Evolutionary conservation across 2,329 filamentous ascomycete species (phyloP).

Genomic region (Sphaceloma murrayae): DNA sequence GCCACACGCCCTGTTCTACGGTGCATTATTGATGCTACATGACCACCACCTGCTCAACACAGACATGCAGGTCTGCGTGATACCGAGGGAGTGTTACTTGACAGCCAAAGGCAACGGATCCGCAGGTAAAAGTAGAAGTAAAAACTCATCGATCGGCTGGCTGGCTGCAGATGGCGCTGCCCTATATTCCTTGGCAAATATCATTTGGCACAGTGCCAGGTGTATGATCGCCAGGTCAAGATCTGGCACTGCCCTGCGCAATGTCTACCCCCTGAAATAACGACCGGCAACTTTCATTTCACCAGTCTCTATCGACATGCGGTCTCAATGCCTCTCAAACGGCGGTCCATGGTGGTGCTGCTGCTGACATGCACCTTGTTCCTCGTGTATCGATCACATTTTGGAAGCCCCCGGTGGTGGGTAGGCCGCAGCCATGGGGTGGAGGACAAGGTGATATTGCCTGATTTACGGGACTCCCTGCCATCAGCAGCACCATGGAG

Average conservation of each 20-base stretch:
- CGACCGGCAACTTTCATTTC: not conserved
- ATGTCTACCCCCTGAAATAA: not conserved
- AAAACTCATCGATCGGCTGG: too few species aligned
- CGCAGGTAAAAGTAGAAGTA: too few species aligned
- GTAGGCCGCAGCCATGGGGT: not conserved
- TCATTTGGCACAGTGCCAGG: too few species aligned
- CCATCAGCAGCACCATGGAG: constrained; percentile 16
- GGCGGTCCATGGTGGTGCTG: constrained; percentile 2
- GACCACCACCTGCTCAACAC: too few species aligned
- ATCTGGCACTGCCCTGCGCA: not conserved
- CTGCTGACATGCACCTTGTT: constrained; percentile 6
- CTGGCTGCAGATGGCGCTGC: too few species aligned
- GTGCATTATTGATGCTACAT: too few species aligned
- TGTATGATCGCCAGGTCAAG: not conserved
- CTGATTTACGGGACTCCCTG: constrained; percentile 20
- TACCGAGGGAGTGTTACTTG: too few species aligned
- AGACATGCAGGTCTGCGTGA: too few species aligned
- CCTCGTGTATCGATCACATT: not conserved
- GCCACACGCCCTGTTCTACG: not conserved
- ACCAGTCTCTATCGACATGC: not conserved
- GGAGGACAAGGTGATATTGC: constrained; percentile 17
- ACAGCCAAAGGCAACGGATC: too few species aligned
- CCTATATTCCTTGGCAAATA: not conserved
- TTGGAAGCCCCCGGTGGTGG: not conserved
- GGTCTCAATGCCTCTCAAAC: constrained; percentile 6